These are phyloP conservation scores for Sporothrix variecibatus DNA, from an alignment of 2,329 filamentous ascomycete species.

Conservation along the genomic window DNA sequence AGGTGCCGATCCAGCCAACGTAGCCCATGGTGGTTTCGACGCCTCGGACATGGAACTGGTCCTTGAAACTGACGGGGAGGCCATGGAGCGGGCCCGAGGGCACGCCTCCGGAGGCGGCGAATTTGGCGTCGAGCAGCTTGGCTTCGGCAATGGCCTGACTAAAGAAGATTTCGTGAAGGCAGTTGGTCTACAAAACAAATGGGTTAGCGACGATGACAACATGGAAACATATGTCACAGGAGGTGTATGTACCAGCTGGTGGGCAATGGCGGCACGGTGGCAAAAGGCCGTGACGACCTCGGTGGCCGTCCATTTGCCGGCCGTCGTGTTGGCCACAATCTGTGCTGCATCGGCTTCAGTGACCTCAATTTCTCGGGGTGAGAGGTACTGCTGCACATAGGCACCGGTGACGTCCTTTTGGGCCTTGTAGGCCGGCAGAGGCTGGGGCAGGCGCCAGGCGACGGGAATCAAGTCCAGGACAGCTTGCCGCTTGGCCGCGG, in stretches of 20 bases:
- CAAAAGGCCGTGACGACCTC: constrained; percentile 28
- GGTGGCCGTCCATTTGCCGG: constrained; percentile 19
- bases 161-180: constrained; percentile 47
- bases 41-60: constrained; percentile 49
- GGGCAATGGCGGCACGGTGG: constrained; percentile 28
- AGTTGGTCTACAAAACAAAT: constrained; percentile 42
- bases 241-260: constrained; percentile 25
- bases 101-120: constrained; percentile 35
- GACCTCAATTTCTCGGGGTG: constrained; percentile 23
- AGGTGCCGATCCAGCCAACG: constrained; percentile 26
- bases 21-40: constrained; percentile 41
- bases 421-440: constrained; percentile 12
- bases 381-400: constrained; percentile 24
- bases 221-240: too few species aligned
- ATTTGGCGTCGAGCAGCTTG: constrained; percentile 38
- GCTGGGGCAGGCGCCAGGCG: constrained; percentile 21
- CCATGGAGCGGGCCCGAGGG: constrained; percentile 43
- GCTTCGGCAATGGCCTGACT: constrained; percentile 39
- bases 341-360: constrained; percentile 16
- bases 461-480: constrained; percentile 24
- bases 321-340: constrained; percentile 21
- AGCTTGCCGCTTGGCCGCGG: constrained; percentile 24
- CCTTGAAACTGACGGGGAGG: constrained; percentile 53
- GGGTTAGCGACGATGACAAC: not conserved
- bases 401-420: constrained; percentile 26